These are phyloP conservation scores for Phellopilus nigrolimitatus DNA, from an alignment of 1,284 basidiomycete species.

Conservation along the genomic window DNA sequence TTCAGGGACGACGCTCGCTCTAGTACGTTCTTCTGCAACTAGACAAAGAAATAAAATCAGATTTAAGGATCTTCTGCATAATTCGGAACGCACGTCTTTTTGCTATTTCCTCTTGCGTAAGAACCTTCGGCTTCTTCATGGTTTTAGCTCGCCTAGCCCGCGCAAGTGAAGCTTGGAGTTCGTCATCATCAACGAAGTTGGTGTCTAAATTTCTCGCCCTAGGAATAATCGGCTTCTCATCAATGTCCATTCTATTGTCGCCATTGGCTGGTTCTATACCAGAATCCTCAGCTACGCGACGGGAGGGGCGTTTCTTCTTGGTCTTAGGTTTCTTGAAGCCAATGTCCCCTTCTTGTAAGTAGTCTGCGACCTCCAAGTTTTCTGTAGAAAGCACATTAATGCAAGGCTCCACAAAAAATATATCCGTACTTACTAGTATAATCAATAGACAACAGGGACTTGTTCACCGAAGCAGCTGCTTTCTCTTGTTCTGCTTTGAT, in stretches of 20 bases:
- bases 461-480: constrained; percentile 62
- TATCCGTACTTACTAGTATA: constrained; percentile 68
- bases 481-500: constrained; percentile 49
- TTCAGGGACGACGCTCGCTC: constrained; percentile 43
- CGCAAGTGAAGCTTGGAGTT: constrained; percentile 90
- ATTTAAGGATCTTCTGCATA: constrained; percentile 13
- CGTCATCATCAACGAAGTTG: constrained; percentile 98
- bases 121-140: constrained; percentile 71
- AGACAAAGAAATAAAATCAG: constrained; percentile 15
- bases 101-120: constrained; percentile 83
- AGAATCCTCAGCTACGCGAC: constrained; percentile 62
- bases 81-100: constrained; percentile 56
- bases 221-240: constrained; percentile 58
- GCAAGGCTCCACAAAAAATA: neutral
- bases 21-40: constrained; percentile 66
- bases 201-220: constrained; percentile 66
- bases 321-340: constrained; percentile 96
- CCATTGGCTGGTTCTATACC: constrained; percentile 42
- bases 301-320: constrained; percentile 84
- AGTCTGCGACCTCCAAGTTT: constrained; percentile 83
- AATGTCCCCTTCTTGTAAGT: constrained; percentile 84
- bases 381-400: constrained; percentile 44
- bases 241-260: constrained; percentile 71
- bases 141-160: constrained; percentile 74
- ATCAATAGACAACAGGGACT: constrained; percentile 81